Evolutionary conservation across 331 rosid species (phyloP).

Genomic region (Malus hybrid): DNA sequence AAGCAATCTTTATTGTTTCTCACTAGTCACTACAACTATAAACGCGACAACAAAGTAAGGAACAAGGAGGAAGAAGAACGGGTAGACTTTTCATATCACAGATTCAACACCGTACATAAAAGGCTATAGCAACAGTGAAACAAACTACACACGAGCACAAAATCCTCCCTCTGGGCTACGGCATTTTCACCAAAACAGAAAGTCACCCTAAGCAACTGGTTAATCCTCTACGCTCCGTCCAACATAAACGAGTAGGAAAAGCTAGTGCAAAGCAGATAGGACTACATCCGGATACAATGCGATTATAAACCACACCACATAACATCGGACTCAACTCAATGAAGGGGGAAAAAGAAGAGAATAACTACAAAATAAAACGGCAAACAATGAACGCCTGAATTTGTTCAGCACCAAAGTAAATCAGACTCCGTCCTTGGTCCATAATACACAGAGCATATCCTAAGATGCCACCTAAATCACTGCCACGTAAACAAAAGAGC

Average conservation of each 20-base stretch:
- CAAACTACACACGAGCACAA: not conserved
- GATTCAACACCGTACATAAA: not conserved
- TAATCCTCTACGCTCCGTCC: conserved; percentile 39
- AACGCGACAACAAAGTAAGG: not conserved
- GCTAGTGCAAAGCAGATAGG: conserved; percentile 36
- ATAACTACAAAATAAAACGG: not conserved
- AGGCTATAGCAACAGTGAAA: not conserved
- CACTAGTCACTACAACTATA: not conserved
- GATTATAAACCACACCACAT: conserved; percentile 42
- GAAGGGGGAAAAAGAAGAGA: not conserved
- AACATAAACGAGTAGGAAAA: conserved; percentile 31
- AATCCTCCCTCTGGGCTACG: conserved; percentile 22
- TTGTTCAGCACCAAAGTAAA: conserved; percentile 38
- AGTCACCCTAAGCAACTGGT: conserved; percentile 40
- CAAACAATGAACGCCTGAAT: conserved; percentile 34
- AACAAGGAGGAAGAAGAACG: not conserved
- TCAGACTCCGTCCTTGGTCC: conserved; percentile 28
- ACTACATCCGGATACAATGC: conserved; percentile 44
- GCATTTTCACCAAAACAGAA: conserved; percentile 45
- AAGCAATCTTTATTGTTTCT: not conserved
- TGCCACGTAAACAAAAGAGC: conserved; percentile 9
- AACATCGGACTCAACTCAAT: conserved; percentile 9
- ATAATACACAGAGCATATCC: conserved; percentile 17
- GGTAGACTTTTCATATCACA: not conserved
- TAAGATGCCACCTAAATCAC: conserved; percentile 46